Base-by-base conservation (phyloP, 1,139 yeast species). In the Scheffersomyces cryptocercus region DNA sequence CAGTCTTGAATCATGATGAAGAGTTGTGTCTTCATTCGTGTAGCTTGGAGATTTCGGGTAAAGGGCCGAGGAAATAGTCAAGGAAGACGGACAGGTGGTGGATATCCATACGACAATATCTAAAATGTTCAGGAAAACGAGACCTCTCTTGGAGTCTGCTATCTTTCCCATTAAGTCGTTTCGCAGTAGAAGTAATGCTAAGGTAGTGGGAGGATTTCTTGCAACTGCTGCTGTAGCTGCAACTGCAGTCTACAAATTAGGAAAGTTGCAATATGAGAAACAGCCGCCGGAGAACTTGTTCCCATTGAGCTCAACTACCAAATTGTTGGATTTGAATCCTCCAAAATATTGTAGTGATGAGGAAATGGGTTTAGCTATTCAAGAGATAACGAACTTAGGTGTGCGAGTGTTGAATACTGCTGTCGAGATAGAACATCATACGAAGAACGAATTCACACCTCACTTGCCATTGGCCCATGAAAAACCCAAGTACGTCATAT, bases 351-450 rank as follows among this genome's bases (percentile, higher is more conserved):
- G 81, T 28, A 61, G 68, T 1, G 57, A 63, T 26, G 55, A 58
- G 14, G 81, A 75, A 44, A 61, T 75, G 38, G 44, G 48, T n/a
- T 48, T n/a, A 31, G 84, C 84, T 0, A 61, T 79, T 34, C 65
- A 65, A 0, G 81, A 77, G 52, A 60, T 82, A 39, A 53, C 56
- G 7, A 50, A 52, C 10, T 51, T 71, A 12, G 60, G 82, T 5
- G 67, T 68, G 11, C 39, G 42, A 3, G 53, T 57, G 1, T 58
- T 58, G 13, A 62, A 62, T 44, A 48, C 67, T 11, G 47, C 48
- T n/a, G 62, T 62, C 0, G 75, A 67, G 42, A 47, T 73, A 20
- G 68, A 65, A 3, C 60, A 61, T 40, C 79, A 73, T 44, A 61
- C 69, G 9, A 58, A 70, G 30, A 73, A 70, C 44, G 75, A 65